Conservation (phyloP, 225 moss, liverwort and hornwort species). For the Physcomitrium patens region DNA sequence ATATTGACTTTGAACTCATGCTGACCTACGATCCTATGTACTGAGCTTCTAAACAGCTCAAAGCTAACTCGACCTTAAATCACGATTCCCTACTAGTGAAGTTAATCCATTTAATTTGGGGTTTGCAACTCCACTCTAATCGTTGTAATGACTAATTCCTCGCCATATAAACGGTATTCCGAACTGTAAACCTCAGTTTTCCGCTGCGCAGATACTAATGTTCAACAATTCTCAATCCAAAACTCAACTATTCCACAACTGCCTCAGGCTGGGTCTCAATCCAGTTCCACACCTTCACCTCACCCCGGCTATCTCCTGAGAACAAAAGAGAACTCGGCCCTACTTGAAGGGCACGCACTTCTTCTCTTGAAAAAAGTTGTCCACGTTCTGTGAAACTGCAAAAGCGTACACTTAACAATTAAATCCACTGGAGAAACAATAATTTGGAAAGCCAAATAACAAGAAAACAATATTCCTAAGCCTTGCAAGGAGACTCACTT, state of each 20-base stretch:
- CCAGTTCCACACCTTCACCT: conserved; percentile 69
- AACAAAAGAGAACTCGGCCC: conserved; percentile 50
- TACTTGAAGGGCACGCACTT: conserved; percentile 67
- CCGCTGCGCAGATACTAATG: too few relatives aligned
- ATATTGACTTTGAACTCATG: not conserved
- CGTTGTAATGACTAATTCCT: not conserved
- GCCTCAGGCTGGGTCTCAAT: conserved; percentile 18
- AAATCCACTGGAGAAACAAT: too few relatives aligned
- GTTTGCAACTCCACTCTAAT: not conserved
- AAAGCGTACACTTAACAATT: not conserved
- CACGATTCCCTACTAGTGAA: conserved; percentile 11
- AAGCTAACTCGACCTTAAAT: conserved; percentile 3
- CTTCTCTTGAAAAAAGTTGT: conserved; percentile 67
- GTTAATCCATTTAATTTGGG: conserved; percentile 4
- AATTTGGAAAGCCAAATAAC: too few relatives aligned
- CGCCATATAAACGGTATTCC: not conserved
- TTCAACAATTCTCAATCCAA: not conserved
- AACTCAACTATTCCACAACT: conserved; percentile 33
- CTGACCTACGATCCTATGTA: not conserved
- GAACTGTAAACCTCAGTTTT: not conserved
- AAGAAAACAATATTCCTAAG: too few relatives aligned
- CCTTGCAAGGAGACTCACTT: not conserved
- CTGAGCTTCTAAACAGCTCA: not conserved
- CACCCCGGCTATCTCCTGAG: conserved; percentile 60
- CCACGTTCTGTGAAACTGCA: conserved; percentile 66